A percentile compares a stretch with the other conserved stretches of the same genome.
These are phyloP conservation scores for Trametes pubescens DNA, from an alignment of 1,284 basidiomycete species.

Conservation along the genomic window DNA sequence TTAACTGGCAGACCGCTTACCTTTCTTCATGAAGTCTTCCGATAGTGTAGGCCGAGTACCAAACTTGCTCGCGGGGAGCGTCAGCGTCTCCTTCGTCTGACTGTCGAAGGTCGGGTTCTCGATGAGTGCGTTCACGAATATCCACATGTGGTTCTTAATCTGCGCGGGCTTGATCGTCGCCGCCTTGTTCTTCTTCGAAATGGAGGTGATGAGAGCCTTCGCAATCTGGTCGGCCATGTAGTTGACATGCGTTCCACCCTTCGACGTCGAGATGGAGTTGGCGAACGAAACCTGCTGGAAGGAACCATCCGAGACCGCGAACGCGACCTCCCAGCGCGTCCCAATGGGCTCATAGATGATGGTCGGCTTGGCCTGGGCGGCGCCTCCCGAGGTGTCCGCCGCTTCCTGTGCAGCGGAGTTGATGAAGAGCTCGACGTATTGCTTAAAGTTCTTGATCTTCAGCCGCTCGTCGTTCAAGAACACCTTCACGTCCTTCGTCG, in stretches of 20 bases:
- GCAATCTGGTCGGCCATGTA: slow-evolving; percentile 91
- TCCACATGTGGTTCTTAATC: slow-evolving; percentile 98
- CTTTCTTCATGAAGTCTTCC: slow-evolving; percentile 97
- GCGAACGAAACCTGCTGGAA: slow-evolving; percentile 97
- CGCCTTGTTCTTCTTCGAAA: slow-evolving; percentile 97
- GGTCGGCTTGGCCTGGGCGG: slow-evolving; percentile 76
- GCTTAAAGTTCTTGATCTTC: slow-evolving; percentile 96
- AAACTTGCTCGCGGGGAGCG: slow-evolving; percentile 90
- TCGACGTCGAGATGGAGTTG: slow-evolving; percentile 97
- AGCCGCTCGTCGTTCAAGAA: slow-evolving; percentile 92
- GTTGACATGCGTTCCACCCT: slow-evolving; percentile 96
- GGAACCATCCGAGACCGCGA: slow-evolving; percentile 91
- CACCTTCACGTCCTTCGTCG: slow-evolving; percentile 93
- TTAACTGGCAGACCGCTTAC: slow-evolving; percentile 50
- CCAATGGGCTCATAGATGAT: slow-evolving; percentile 87
- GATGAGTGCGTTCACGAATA: slow-evolving; percentile 96
- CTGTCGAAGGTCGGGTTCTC: slow-evolving; percentile 99
- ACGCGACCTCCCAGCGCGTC: slow-evolving; percentile 95
- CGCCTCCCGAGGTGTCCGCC: slow-evolving; percentile 73
- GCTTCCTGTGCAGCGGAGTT: slow-evolving; percentile 75
- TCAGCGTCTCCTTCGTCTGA: slow-evolving; percentile 98
- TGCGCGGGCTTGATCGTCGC: slow-evolving; percentile 92
- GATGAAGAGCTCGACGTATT: slow-evolving; percentile 97
- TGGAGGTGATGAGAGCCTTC: slow-evolving; percentile 81
- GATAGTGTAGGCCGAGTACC: slow-evolving; percentile 85